Conservation (phyloP, 2,329 filamentous ascomycete species). For the Penicillium griseofulvum region DNA sequence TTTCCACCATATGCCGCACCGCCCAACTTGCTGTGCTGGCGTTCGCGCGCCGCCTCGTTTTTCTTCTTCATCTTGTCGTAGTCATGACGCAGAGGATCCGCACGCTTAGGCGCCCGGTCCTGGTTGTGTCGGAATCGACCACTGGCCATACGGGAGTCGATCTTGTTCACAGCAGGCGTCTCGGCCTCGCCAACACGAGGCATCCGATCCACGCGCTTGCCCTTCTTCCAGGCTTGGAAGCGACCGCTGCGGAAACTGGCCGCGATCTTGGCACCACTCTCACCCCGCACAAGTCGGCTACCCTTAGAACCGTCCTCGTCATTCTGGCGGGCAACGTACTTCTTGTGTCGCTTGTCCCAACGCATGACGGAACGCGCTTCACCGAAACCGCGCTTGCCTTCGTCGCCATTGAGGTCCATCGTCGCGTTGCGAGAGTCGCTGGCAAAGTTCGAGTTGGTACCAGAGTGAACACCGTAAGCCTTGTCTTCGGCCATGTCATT, state of each 20-base stretch:
- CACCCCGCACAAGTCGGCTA: conserved; percentile 76
- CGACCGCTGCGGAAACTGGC: conserved; percentile 89
- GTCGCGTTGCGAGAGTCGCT: conserved; percentile 80
- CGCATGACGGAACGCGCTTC: conserved; percentile 75
- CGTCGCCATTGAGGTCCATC: conserved; percentile 92
- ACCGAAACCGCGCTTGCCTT: conserved; percentile 72
- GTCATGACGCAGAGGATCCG: conserved; percentile 88
- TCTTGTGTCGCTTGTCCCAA: conserved; percentile 96
- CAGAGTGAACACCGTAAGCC: conserved; percentile 88
- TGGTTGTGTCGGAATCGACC: conserved; percentile 79
- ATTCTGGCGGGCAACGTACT: conserved; percentile 88
- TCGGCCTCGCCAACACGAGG: conserved; percentile 83
- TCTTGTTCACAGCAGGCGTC: conserved; percentile 41
- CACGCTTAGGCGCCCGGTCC: conserved; percentile 85
- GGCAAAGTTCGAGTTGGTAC: conserved; percentile 73
- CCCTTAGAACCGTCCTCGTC: conserved; percentile 87
- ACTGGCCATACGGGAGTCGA: conserved; percentile 32
- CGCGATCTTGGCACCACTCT: conserved; percentile 93
- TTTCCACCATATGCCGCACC: conserved; percentile 60
- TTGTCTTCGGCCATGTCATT: conserved; percentile 82
- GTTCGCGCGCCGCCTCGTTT: conserved; percentile 81
- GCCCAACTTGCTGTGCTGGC: conserved; percentile 29
- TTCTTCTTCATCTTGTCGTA: conserved; percentile 88
- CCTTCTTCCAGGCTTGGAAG: conserved; percentile 88
- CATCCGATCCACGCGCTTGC: conserved; percentile 74